Conservation (phyloP, 768 basidiomycete genomes). For the Lactarius akahatsu region DNA sequence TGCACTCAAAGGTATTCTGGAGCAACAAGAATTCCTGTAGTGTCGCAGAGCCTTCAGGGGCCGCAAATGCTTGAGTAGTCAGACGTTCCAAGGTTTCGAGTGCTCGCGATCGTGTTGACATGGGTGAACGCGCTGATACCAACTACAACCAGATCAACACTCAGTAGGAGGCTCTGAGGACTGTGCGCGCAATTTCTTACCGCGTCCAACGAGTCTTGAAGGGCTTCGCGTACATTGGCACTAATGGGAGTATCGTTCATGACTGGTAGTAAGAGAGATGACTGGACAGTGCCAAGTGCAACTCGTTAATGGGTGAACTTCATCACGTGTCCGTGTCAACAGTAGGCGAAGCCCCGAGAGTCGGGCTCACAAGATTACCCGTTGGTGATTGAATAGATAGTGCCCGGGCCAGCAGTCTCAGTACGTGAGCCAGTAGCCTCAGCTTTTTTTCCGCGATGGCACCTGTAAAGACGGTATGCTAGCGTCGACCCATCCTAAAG, state of each 20-base stretch:
- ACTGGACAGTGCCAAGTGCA: background rate
- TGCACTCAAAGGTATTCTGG: constrained; percentile 82
- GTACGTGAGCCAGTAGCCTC: background rate
- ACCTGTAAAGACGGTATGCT: constrained; percentile 55
- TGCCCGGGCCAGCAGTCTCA: background rate
- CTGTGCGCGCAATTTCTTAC: constrained; percentile 41
- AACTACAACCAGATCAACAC: constrained; percentile 44
- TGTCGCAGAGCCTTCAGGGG: constrained; percentile 45
- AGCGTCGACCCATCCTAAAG: background rate
- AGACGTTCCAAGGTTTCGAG: constrained; percentile 47
- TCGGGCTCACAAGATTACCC: too few species aligned
- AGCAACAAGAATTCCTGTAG: constrained; percentile 50
- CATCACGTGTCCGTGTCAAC: constrained; percentile 23
- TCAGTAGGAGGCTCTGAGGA: background rate
- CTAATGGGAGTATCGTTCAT: constrained; percentile 11
- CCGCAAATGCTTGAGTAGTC: constrained; percentile 47
- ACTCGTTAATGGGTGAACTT: background rate
- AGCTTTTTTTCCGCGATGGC: constrained; percentile 43
- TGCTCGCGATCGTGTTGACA: constrained; percentile 51
- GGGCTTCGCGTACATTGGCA: constrained; percentile 41
- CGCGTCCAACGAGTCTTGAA: constrained; percentile 67
- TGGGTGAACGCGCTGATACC: constrained; percentile 57
- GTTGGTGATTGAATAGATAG: background rate
- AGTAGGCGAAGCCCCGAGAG: too few species aligned
- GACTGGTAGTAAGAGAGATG: background rate